phyloP scores from a whole-genome alignment of 2,329 filamentous ascomycete species.

The Didymella lethalis region DNA sequence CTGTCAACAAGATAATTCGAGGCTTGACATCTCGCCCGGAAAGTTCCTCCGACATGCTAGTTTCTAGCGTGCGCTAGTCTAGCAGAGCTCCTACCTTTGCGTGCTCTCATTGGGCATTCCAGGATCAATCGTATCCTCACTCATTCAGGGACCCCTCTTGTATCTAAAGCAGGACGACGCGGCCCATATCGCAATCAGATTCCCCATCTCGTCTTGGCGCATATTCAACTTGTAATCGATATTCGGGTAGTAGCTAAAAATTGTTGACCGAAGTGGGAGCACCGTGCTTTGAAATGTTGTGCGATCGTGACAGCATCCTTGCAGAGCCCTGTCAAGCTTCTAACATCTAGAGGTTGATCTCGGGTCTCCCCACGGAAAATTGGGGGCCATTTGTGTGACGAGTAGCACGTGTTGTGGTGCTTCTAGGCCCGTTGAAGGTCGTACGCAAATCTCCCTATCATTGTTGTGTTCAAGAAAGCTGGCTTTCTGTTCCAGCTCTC shows the following conservation, averaged over 20 bases:
- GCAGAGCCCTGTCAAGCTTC: slow-evolving; percentile 18
- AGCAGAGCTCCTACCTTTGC: neutral
- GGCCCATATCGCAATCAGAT: slow-evolving; percentile 4
- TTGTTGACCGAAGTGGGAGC: slow-evolving; percentile 6
- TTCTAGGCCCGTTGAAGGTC: slow-evolving; percentile 13
- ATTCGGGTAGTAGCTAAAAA: slow-evolving; percentile 17
- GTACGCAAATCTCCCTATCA: slow-evolving; percentile 1
- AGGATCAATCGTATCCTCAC: too few relatives aligned
- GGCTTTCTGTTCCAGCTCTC: neutral
- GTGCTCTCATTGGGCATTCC: too few relatives aligned
- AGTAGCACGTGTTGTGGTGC: slow-evolving; percentile 10
- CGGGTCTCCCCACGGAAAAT: slow-evolving; percentile 30
- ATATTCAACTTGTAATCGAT: slow-evolving; percentile 12
- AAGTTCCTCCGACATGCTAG: slow-evolving; percentile 1
- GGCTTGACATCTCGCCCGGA: slow-evolving; percentile 1
- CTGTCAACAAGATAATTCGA: slow-evolving; percentile 10
- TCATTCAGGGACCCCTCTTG: too few relatives aligned
- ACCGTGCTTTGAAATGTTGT: slow-evolving; percentile 13
- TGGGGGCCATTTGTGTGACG: slow-evolving; percentile 4
- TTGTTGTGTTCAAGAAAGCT: slow-evolving; percentile 12
- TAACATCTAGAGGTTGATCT: slow-evolving; percentile 27
- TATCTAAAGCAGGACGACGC: slow-evolving; percentile 13
- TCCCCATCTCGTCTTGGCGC: slow-evolving; percentile 12
- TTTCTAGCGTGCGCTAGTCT: slow-evolving; percentile 4
- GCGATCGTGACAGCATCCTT: slow-evolving; percentile 7